A percentile compares a stretch with the other conserved stretches of the same genome.
Evolutionary conservation across 2,329 filamentous ascomycete species (phyloP).

Genomic region (Aspergillus fructus): DNA sequence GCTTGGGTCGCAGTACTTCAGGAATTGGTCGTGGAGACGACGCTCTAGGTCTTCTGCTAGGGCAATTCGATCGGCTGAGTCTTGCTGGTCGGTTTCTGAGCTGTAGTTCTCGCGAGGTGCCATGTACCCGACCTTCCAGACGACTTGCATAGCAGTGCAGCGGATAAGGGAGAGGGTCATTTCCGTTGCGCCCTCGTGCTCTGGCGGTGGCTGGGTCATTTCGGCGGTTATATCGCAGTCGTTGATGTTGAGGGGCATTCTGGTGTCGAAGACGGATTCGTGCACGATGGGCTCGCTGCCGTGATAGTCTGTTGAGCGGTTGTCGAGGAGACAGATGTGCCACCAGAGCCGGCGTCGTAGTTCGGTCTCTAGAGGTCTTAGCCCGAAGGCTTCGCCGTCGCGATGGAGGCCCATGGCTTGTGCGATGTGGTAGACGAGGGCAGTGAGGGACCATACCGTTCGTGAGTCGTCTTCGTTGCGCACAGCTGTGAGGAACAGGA

Average conservation of each 20-base stretch:
- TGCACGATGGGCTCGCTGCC: constrained; percentile 43
- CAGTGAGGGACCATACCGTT: constrained; percentile 29
- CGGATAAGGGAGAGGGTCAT: constrained; percentile 50
- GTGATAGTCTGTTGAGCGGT: constrained; percentile 46
- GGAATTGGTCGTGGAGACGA: constrained; percentile 15
- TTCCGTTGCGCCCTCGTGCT: constrained; percentile 51
- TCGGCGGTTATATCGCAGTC: constrained; percentile 49
- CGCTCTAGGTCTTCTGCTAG: constrained; percentile 15
- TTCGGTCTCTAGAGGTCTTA: constrained; percentile 47
- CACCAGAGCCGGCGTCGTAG: constrained; percentile 52
- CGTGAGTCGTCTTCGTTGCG: constrained; percentile 26
- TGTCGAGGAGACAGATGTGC: constrained; percentile 47
- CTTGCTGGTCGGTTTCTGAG: not conserved
- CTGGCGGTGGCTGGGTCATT: constrained; percentile 43
- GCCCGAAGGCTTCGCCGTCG: constrained; percentile 46
- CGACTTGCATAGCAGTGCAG: constrained; percentile 47
- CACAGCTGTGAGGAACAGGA: constrained; percentile 55
- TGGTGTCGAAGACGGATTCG: constrained; percentile 43
- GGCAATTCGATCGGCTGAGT: not conserved
- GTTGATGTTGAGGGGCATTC: constrained; percentile 50
- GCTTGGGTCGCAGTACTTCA: constrained; percentile 17
- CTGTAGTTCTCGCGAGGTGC: constrained; percentile 16
- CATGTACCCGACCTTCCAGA: constrained; percentile 34
- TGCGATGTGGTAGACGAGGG: constrained; percentile 29
- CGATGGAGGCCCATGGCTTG: constrained; percentile 33